Conservation (phyloP, 2,329 filamentous ascomycete genomes). For the Chaetomiaceae sp. region DNA sequence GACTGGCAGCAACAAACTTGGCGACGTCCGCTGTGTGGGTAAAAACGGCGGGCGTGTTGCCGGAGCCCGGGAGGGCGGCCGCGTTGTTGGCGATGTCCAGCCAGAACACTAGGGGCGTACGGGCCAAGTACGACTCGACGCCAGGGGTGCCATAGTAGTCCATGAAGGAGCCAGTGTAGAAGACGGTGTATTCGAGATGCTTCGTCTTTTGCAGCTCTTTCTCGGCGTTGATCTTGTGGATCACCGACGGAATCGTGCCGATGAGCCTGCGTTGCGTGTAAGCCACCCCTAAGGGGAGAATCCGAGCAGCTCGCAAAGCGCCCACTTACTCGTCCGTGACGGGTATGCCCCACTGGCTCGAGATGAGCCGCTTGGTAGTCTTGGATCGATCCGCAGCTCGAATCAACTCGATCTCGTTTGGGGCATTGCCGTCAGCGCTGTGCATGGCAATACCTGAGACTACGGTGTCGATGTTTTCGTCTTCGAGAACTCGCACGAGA, state of each 20-base stretch:
- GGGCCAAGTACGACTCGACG: constrained; percentile 36
- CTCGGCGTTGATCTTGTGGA: constrained; percentile 5
- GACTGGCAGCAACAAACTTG: constrained; percentile 38
- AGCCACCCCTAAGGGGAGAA: background rate
- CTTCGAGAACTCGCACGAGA: constrained; percentile 28
- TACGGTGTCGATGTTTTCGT: constrained; percentile 41
- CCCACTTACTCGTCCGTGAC: constrained; percentile 31
- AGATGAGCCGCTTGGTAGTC: constrained; percentile 38
- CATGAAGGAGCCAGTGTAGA: constrained; percentile 42
- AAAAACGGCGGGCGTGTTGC: constrained; percentile 41
- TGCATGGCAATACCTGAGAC: constrained; percentile 40
- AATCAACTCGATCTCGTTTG: constrained; percentile 32
- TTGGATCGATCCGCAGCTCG: constrained; percentile 38
- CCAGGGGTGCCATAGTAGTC: constrained; percentile 42
- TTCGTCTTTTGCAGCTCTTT: constrained; percentile 29
- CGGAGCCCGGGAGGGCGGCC: constrained; percentile 47
- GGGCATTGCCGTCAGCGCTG: constrained; percentile 26
- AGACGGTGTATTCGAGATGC: constrained; percentile 35
- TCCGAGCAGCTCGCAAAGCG: background rate
- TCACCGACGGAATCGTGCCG: constrained; percentile 5
- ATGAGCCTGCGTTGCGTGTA: background rate
- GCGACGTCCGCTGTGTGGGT: constrained; percentile 49
- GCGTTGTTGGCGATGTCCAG: constrained; percentile 41
- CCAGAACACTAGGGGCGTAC: constrained; percentile 34
- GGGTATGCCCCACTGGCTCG: constrained; percentile 40